Evolutionary conservation across 805 yeast species (phyloP).

Genomic region (Metschnikowia proteae): DNA sequence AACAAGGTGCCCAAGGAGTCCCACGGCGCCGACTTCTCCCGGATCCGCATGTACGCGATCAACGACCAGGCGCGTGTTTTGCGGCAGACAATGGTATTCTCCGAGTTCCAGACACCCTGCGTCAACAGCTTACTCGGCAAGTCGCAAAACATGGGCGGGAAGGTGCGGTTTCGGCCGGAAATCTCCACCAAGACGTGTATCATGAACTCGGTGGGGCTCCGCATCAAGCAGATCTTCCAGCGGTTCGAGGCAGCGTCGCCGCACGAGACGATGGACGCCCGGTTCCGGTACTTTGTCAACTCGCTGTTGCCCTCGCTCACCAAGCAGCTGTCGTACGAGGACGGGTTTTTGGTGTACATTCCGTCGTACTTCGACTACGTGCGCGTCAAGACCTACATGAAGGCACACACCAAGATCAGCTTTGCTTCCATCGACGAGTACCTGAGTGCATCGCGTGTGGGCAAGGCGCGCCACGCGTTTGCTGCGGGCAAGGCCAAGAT

Average conservation of each 20-base stretch:
- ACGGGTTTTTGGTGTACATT: conserved; percentile 75
- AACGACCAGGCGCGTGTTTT: conserved; percentile 72
- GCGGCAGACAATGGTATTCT: conserved; percentile 74
- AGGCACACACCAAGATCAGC: conserved; percentile 56
- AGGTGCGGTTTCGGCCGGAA: conserved; percentile 50
- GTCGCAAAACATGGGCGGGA: conserved; percentile 57
- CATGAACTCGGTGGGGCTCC: conserved; percentile 62
- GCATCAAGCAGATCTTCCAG: conserved; percentile 64
- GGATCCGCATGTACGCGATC: conserved; percentile 89
- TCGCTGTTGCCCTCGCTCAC: conserved; percentile 69
- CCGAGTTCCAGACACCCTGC: conserved; percentile 78
- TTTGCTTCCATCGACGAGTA: conserved; percentile 83
- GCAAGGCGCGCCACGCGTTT: conserved; percentile 69
- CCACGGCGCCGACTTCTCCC: conserved; percentile 82
- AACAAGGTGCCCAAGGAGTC: conserved; percentile 73
- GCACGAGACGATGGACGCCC: conserved; percentile 40
- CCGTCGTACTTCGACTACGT: conserved; percentile 86
- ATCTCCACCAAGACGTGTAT: conserved; percentile 47
- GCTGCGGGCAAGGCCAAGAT: conserved; percentile 58
- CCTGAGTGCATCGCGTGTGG: conserved; percentile 63
- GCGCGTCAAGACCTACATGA: conserved; percentile 68
- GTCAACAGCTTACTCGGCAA: conserved; percentile 57
- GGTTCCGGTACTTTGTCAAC: conserved; percentile 77
- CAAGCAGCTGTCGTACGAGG: conserved; percentile 57
- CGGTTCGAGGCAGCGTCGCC: conserved; percentile 73